A percentile compares a stretch with the other conserved stretches of the same genome.
phyloP scores from a whole-genome alignment of 306 rosid species.

The Nissolia schottii region DNA sequence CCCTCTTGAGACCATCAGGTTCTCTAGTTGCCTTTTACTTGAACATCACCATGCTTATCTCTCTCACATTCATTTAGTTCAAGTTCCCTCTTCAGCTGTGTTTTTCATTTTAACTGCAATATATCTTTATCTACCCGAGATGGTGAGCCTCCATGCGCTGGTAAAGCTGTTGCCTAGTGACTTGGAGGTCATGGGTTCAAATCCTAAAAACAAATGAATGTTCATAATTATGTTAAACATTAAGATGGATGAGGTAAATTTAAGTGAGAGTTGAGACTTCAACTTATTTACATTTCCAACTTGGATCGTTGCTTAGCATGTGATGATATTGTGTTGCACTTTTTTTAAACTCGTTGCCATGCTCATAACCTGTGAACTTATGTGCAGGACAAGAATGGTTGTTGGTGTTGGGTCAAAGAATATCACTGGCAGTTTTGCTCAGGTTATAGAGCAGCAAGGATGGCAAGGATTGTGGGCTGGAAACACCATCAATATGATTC shows the following conservation, averaged over 20 bases:
- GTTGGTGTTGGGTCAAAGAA: conserved; percentile 90
- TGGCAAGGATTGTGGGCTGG: conserved; percentile 99
- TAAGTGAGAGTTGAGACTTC: neutral
- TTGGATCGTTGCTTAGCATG: neutral
- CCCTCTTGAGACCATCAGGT: conserved; percentile 98
- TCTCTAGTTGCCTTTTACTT: neutral
- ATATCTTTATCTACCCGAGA: neutral
- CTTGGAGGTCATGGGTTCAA: no score
- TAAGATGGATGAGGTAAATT: neutral
- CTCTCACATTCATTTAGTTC: neutral
- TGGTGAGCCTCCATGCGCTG: no score
- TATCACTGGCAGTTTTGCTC: conserved; percentile 71
- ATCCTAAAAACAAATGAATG: neutral
- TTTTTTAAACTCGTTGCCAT: neutral
- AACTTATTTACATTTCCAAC: neutral
- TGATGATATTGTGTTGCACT: neutral
- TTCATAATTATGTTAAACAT: neutral
- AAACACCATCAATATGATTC: conserved; percentile 86
- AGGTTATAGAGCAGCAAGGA: conserved; percentile 91
- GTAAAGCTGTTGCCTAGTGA: no score
- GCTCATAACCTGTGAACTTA: neutral
- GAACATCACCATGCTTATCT: neutral
- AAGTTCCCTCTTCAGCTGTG: neutral
- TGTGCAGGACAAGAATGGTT: conserved; percentile 93
- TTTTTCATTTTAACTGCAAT: neutral